Evolutionary conservation across 1,284 basidiomycete genomes (phyloP), one percentile per base, ranked within the genome.

Genomic region (Rhodotorula sp.): DNA sequence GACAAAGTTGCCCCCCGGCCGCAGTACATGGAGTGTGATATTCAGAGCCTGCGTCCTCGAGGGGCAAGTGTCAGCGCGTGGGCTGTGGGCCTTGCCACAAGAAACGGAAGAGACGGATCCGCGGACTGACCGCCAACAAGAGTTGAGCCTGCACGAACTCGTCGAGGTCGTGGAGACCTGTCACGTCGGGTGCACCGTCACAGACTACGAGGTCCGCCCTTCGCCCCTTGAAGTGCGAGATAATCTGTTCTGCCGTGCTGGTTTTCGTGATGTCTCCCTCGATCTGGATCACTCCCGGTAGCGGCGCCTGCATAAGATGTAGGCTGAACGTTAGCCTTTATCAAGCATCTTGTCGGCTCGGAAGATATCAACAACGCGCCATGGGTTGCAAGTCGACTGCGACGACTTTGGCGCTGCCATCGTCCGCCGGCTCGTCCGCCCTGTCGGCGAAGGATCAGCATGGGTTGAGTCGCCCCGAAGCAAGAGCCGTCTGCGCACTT

Each of bases 101-200:
- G n/a, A n/a, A 49, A 31, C 15, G 3, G 49, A 20, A 26, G 61
- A 10, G 26, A 18, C 21, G 8, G n/a, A 56, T 3, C 5, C 15
- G 20, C 15, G 43, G n/a, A 80, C 82, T 65, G 60, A 83, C 84
- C 21, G 86, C 85, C 20, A 85, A 80, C 3, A 87, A 79, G 0
- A 87, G 82, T 74, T 87, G 85, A 0, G 85, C 83, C 77, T 87
- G 86, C 8, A 87, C 82, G 72, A 85, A 86, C 46, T 85, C 85
- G 79, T 87, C 86, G 29, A 87, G 80, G 71, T 85, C 84, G 72
- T 86, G 86, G 0, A 87, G 81, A 34, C 86, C 86, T 6, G 86
- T 87, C 16, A 87, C 86, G 77, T 87, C 86, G 5, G 86, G 86
- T 23, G 86, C 86, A 15, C 86, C 86, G 72, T 87, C 86, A 73